These are phyloP conservation scores for Penicillium soppii DNA, from an alignment of 495 filamentous ascomycete genomes.

Conservation along the genomic window DNA sequence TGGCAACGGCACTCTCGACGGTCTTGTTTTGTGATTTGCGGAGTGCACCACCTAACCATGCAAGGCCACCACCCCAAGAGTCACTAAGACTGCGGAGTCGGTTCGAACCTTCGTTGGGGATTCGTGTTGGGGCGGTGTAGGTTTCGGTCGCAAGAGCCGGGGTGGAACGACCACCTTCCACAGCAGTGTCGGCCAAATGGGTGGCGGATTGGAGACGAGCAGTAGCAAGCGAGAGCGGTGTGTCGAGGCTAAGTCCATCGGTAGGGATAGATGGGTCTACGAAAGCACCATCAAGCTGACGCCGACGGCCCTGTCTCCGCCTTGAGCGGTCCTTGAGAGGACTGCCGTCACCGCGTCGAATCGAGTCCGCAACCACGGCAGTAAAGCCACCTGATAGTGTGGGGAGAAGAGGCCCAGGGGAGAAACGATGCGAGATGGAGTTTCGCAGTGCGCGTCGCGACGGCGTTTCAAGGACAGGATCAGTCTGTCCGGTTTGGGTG, in stretches of 20 bases:
- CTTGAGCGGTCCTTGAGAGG: conserved; percentile 35
- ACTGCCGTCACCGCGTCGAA: conserved; percentile 51
- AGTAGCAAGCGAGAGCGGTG: conserved; percentile 23
- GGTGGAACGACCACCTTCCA: conserved; percentile 28
- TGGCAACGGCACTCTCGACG: conserved; percentile 14
- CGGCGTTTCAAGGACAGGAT: conserved; percentile 34
- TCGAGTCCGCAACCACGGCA: conserved; percentile 61
- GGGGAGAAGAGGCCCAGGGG: conserved; percentile 32
- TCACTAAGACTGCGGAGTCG: conserved; percentile 47
- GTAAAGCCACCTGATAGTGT: conserved; percentile 56
- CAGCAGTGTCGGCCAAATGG: conserved; percentile 17
- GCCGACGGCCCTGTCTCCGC: conserved; percentile 24
- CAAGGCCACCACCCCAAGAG: conserved; percentile 41
- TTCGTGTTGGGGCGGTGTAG: conserved; percentile 5
- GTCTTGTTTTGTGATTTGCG: conserved; percentile 8
- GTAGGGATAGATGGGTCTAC: conserved; percentile 15
- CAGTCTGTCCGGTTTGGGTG: conserved; percentile 18
- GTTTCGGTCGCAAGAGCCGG: conserved; percentile 22
- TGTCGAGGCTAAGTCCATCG: conserved; percentile 13
- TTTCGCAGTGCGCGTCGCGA: conserved; percentile 31
- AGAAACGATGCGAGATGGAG: conserved; percentile 43
- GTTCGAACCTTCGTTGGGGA: conserved; percentile 18
- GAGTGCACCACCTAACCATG: conserved; percentile 42
- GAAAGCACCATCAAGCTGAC: conserved; percentile 31
- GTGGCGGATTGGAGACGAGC: conserved; percentile 34